Conservation (phyloP, 352 stramenopile species). For the Phytopythium litorale region DNA sequence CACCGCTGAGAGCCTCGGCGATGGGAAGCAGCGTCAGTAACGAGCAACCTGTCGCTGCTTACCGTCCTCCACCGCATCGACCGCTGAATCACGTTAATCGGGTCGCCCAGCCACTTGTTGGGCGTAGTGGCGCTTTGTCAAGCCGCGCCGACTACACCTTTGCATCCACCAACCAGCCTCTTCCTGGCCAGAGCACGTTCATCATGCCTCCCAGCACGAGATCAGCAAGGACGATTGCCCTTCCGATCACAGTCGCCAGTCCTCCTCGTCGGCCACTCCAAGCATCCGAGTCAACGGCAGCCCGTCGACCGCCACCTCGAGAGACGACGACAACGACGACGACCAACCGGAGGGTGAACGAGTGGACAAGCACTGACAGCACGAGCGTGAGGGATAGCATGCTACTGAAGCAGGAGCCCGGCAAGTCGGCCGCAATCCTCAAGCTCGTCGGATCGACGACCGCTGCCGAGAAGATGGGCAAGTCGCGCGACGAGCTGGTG, state of each 20-base stretch:
- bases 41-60: neutral
- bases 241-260: slow-evolving; percentile 1
- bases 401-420: slow-evolving; percentile 2
- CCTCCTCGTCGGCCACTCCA: neutral
- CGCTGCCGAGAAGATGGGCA: slow-evolving; percentile 25
- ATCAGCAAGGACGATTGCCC: neutral
- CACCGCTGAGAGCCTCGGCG: slow-evolving; percentile 22
- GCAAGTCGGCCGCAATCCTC: slow-evolving; percentile 46
- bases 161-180: neutral
- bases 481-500: slow-evolving; percentile 49
- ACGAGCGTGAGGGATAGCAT: neutral
- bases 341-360: neutral
- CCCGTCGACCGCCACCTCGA: neutral
- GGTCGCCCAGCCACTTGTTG: neutral
- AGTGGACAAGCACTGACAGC: neutral
- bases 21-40: neutral
- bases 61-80: neutral
- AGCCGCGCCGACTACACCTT: neutral
- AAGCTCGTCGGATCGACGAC: slow-evolving; percentile 38
- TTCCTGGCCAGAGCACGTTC: slow-evolving; percentile 6
- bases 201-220: neutral
- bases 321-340: neutral
- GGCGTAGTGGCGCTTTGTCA: neutral
- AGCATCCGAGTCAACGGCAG: neutral
- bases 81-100: neutral